phyloP scores from a whole-genome alignment of 202 grass and related monocot species.

The Carex arenaria region DNA sequence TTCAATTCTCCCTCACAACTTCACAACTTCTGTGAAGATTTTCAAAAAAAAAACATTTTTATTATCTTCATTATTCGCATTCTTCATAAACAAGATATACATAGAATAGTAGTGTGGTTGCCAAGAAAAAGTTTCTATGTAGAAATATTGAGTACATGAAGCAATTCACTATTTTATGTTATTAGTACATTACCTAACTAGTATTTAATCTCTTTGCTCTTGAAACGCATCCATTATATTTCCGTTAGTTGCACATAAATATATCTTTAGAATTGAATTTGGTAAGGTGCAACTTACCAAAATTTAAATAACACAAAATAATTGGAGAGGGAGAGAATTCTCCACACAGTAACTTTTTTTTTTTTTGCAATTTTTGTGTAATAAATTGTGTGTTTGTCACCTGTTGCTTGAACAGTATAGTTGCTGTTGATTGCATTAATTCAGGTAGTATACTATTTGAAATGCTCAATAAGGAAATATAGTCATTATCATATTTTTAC shows the following conservation, averaged over 20 bases:
- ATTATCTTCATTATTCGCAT: too few species aligned
- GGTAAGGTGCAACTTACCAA: neutral
- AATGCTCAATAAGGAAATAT: neutral
- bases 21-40: too few species aligned
- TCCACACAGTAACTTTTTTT: neutral
- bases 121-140: neutral
- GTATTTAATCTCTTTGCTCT: neutral
- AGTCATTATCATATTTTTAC: neutral
- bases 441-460: neutral
- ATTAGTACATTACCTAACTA: conserved; percentile 6
- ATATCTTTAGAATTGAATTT: conserved; percentile 16
- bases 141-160: neutral
- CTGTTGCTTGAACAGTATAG: neutral
- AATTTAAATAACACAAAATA: neutral
- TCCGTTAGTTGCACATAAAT: conserved; percentile 5
- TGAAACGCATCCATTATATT: conserved; percentile 8
- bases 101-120: neutral
- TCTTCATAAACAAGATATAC: neutral
- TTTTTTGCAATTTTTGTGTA: neutral
- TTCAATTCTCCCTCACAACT: too few species aligned
- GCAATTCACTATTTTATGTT: neutral
- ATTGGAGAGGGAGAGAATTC: neutral
- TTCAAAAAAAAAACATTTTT: too few species aligned
- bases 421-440: neutral
- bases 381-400: neutral